A percentile compares a stretch with the other conserved stretches of the same genome.
Conservation (phyloP, 176 grass and related monocot genomes). For the Cymbopogon citratus region DNA sequence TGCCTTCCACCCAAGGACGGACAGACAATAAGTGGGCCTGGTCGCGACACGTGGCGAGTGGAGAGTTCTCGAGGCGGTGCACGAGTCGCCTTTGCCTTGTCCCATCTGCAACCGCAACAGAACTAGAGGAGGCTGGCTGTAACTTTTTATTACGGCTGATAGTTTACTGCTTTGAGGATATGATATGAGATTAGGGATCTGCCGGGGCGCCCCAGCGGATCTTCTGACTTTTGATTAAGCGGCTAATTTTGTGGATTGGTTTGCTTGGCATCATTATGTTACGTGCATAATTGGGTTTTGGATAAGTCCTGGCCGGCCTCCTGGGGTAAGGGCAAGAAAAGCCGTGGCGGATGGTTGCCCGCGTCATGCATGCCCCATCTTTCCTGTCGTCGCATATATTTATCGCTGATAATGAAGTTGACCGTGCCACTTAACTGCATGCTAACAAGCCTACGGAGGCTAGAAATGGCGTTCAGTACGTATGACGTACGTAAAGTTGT, state of each 20-base stretch:
- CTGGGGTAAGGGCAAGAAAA: background rate
- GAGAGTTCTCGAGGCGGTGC: background rate
- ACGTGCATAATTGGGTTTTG: background rate
- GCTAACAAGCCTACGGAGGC: background rate
- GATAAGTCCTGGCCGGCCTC: background rate
- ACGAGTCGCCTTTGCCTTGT: background rate
- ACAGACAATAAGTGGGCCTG: background rate
- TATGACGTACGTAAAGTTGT: background rate
- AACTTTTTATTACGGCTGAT: background rate
- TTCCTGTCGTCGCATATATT: background rate
- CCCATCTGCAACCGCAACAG: background rate
- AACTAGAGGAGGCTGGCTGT: background rate
- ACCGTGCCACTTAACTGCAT: background rate
- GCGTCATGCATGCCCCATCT: conserved; percentile 41
- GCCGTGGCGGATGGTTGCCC: conserved; percentile 5
- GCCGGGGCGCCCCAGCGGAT: background rate
- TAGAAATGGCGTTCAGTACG: background rate
- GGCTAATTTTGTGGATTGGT: background rate
- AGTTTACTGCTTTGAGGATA: background rate
- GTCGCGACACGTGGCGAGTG: conserved; percentile 19
- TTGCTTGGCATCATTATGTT: background rate
- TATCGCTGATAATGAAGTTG: conserved; percentile 15
- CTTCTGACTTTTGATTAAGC: background rate
- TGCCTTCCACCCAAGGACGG: background rate
- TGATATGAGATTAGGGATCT: background rate